Evolutionary conservation across 2,329 filamentous ascomycete genomes (phyloP).

Genomic region (Colletotrichum brevisporum): DNA sequence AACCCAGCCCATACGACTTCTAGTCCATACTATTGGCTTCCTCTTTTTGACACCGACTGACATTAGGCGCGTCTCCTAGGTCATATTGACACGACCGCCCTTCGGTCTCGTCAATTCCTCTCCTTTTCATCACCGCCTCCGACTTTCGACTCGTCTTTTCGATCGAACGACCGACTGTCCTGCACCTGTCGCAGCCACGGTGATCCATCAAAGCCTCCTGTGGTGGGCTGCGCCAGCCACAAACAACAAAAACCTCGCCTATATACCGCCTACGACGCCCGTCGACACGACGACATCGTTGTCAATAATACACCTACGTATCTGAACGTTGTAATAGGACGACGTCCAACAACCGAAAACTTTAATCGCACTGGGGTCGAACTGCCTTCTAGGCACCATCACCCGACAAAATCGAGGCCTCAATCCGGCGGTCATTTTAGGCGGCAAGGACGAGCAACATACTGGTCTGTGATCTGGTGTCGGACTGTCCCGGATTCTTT

Average conservation of each 20-base stretch:
- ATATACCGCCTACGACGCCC: not conserved
- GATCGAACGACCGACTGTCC: conserved; percentile 9
- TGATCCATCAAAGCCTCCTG: not conserved
- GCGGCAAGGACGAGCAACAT: conserved; percentile 36
- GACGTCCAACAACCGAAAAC: not conserved
- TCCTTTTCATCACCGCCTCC: conserved; percentile 18
- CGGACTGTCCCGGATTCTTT: conserved; percentile 36
- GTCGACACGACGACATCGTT: too few species aligned
- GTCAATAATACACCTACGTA: too few species aligned
- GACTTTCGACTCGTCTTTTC: conserved; percentile 16
- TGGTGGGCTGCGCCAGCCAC: conserved; percentile 30
- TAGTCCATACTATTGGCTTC: conserved; percentile 7
- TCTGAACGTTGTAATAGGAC: too few species aligned
- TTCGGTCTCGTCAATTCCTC: conserved; percentile 21
- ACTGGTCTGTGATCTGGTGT: conserved; percentile 36
- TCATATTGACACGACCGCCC: conserved; percentile 19
- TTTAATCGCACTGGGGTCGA: too few species aligned
- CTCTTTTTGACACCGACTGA: conserved; percentile 26
- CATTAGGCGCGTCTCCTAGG: conserved; percentile 31
- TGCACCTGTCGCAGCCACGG: conserved; percentile 1
- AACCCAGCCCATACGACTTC: conserved; percentile 2
- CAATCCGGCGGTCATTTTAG: not conserved
- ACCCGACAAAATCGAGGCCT: conserved; percentile 10
- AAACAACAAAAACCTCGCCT: not conserved
- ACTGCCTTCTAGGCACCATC: too few species aligned